Evolutionary conservation across 495 filamentous ascomycete species (phyloP), one percentile per base, ranked within the genome.

Genomic region (Venustampulla echinocandica): DNA sequence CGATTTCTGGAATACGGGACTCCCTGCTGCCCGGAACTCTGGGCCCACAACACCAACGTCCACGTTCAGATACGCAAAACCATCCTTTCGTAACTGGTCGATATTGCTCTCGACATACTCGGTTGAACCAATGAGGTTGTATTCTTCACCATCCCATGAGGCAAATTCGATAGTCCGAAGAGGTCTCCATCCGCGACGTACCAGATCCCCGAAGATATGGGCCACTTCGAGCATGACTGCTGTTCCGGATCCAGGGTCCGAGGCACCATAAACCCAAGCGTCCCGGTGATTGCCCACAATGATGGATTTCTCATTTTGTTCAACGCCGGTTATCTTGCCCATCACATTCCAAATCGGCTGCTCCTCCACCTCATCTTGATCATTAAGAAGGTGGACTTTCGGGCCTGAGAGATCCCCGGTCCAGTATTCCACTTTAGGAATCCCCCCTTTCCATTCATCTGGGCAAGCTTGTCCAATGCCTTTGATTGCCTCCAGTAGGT

Each of bases 251-350:
- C 86, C 85, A 0, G 93, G 86, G 51, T 89, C 84, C 1, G 77
- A 77, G 43, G 87, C 87, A 2, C 93, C 90, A 57, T 93, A 84
- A 44, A 87, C 84, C 87, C 85, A 96, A 6, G 88, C 81, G 60
- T 98, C 92, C 15, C 92, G 86, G 61, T 95, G 92, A 59, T 89
- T 95, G 19, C 92, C 93, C 45, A 98, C 74, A 43, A 94, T 84
- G 58, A 98, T 81, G 39, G 81, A 82, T 65, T 95, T 94, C 42
- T 89, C 79, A 2, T 68, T 70, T 53, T 89, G 80, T 55, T 97
- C 92, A 22, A 84, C 61, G n/a, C 92, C 92, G 2, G 67, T 55
- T 42, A 98, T 90, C 37, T 76, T 72, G 18, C 85, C 92, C 40
- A 92, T 73, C 0, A 96, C 77, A 58, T 98, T 98, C 70, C 86